Base-by-base conservation (phyloP, 108 stramenopile genomes). In the Cylindrotheca fusiformis region DNA sequence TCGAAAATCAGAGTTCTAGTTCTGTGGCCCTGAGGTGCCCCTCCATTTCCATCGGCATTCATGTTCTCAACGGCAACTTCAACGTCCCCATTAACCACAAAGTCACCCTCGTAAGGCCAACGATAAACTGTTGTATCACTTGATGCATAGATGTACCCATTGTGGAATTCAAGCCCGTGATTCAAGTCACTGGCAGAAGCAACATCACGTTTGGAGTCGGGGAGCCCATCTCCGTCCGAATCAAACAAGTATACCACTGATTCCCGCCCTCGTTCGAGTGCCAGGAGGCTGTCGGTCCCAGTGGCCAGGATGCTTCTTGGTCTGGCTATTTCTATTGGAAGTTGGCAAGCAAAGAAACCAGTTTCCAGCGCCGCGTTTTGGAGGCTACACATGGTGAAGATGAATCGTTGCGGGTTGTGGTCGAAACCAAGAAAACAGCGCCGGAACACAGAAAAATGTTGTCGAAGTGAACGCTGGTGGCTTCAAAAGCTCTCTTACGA, bases 1-100 rank as follows among this genome's bases (percentile, higher is more conserved):
- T 89, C 88, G 48, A 89, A 82, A 20, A 63, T 79, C 1, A 89
- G 70, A 0, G 88, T 89, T 0, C 88, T 80, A 17, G 88, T 89
- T 44, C 41, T 58, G 56, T 89, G 88, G 33, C 88, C 88, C n/a
- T 48, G 60, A 1, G 69, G 63, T 1, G 78, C 84, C 41, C 84
- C 84, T 50, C 72, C 68, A 20, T 74, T 66, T 21, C 69, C 78
- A 56, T 71, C 76, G 3, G 70, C 79, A 41, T 71, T 69, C 23
- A 72, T 77, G 41, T 82, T 78, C 58, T 64, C 63, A 0, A 78
- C 69, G 29, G 76, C 69, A 20, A 71, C 32, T 46, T 62, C 69
- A 19, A 22, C 25, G n/a, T 29, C 45, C 6, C 48, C 60, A 22
- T 47, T 61, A 23, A 64, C 60, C 27, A 71, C 77, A 18, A 62